Conservation (phyloP, 2,329 filamentous ascomycete genomes). For the Tolypocladium guangdongense region DNA sequence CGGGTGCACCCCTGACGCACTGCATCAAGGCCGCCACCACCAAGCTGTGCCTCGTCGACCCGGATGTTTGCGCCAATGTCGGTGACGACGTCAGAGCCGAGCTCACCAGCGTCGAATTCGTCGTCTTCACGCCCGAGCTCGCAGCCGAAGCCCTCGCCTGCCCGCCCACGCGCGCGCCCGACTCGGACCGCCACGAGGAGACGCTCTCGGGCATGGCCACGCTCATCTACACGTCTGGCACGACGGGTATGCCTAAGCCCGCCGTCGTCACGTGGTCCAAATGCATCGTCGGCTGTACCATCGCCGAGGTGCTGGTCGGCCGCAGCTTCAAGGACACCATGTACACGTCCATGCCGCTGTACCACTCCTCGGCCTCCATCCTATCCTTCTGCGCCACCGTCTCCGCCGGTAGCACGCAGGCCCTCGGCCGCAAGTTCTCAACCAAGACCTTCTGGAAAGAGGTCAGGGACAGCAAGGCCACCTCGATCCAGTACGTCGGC, state of each 20-base stretch:
- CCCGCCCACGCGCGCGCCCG: constrained; percentile 44
- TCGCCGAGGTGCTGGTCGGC: constrained; percentile 35
- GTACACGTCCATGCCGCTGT: constrained; percentile 85
- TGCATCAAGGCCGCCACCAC: constrained; percentile 60
- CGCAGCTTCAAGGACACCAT: constrained; percentile 56
- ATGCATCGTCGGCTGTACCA: constrained; percentile 34
- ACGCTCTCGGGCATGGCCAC: constrained; percentile 49
- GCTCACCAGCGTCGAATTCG: constrained; percentile 42
- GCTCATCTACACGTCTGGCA: constrained; percentile 79
- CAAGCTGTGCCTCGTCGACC: constrained; percentile 59
- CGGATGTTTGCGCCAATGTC: constrained; percentile 42
- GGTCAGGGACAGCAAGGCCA: constrained; percentile 58
- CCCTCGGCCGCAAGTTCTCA: constrained; percentile 69
- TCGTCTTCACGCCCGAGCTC: constrained; percentile 48
- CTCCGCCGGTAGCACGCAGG: constrained; percentile 50
- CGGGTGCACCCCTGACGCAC: constrained; percentile 59
- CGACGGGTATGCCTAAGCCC: constrained; percentile 73
- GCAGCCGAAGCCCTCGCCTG: constrained; percentile 42
- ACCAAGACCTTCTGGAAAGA: constrained; percentile 68
- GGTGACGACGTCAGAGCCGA: constrained; percentile 44
- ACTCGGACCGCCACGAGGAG: constrained; percentile 42
- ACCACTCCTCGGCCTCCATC: constrained; percentile 69
- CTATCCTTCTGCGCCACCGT: constrained; percentile 57
- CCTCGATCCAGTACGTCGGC: constrained; percentile 76
- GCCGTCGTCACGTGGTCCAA: constrained; percentile 69